Evolutionary conservation across 257 asterid species (phyloP), one percentile per base, ranked within the genome.

Genomic region (Lantana camara): DNA sequence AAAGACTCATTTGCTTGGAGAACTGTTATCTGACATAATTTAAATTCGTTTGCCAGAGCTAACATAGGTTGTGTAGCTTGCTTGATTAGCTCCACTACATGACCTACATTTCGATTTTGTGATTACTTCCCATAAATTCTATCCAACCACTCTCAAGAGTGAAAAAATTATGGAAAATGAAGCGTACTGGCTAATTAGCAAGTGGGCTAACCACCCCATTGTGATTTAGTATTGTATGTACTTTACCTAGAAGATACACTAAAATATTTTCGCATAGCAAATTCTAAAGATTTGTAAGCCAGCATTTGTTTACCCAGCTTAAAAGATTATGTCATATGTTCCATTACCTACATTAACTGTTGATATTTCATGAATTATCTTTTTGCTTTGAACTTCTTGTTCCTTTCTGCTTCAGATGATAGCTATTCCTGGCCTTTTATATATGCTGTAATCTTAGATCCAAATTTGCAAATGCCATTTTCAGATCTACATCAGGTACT

Each of bases 401-500:
- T 60, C 27, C 24, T 42, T 57, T 22, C 37, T 58, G 40, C 47
- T 13, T 53, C 27, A 42, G 73, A 35, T 23, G 13, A 34, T 57
- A 59, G 13, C 9, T 7, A 21, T 19, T 61, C 22, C 35, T 27
- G 46, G 49, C 42, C 29, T 59, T 22, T 22, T 21, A 10, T 61
- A 47, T 61, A 60, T 47, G 24, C 13, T 42, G 23, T 32, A 12
- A 1, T 21, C 44, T 46, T 38, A 15, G 42, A 42, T 67, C 53
- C 52, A n/a, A n/a, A n/a, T n/a, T n/a, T n/a, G n/a, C n/a, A 41
- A 30, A 13, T 3, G 12, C 2, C 47, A 38, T 54, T 73, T 69
- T 69, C 90, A 93, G 97, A 57, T 78, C 92, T 61, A 67, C 94
- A 44, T 79, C 92, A 45, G 77, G 75, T 73, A 58, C 87, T 73